Conservation (phyloP, 495 filamentous ascomycete species). For the Neurospora sp. region DNA sequence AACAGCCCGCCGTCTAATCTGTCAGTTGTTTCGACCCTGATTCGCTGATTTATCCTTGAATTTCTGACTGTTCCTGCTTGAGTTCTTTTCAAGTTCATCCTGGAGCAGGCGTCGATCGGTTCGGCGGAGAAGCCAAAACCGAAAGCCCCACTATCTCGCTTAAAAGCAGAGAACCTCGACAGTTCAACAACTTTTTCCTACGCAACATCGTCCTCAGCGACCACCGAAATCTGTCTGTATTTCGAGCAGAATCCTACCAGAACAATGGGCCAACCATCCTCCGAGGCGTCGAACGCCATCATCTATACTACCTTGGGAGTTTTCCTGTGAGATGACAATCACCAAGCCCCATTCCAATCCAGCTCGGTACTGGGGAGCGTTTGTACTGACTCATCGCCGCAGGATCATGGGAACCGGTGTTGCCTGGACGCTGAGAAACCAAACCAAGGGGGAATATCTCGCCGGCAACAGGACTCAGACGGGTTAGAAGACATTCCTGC, state of each 20-base stretch:
- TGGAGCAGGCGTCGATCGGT: neutral
- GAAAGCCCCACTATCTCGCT: neutral
- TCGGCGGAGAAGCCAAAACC: neutral
- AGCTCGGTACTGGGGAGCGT: neutral
- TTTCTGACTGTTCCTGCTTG: neutral
- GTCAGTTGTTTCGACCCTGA: neutral
- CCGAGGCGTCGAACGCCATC: slow-evolving; percentile 61
- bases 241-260: neutral
- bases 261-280: slow-evolving; percentile 58
- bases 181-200: neutral
- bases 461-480: slow-evolving; percentile 65
- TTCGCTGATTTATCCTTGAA: neutral
- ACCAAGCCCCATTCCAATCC: neutral
- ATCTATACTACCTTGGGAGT: slow-evolving; percentile 63
- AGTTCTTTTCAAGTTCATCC: neutral
- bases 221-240: neutral
- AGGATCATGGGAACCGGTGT: slow-evolving; percentile 55
- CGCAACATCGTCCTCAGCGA: neutral
- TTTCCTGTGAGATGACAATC: slow-evolving; percentile 48
- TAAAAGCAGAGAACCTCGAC: neutral
- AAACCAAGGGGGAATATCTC: slow-evolving; percentile 59
- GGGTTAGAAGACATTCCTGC: slow-evolving; percentile 42
- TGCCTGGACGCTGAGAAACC: slow-evolving; percentile 58
- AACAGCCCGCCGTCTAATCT: neutral
- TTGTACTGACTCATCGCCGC: neutral